Conservation (phyloP, 2,329 filamentous ascomycete genomes). For the Penicillium sclerotiorum region DNA sequence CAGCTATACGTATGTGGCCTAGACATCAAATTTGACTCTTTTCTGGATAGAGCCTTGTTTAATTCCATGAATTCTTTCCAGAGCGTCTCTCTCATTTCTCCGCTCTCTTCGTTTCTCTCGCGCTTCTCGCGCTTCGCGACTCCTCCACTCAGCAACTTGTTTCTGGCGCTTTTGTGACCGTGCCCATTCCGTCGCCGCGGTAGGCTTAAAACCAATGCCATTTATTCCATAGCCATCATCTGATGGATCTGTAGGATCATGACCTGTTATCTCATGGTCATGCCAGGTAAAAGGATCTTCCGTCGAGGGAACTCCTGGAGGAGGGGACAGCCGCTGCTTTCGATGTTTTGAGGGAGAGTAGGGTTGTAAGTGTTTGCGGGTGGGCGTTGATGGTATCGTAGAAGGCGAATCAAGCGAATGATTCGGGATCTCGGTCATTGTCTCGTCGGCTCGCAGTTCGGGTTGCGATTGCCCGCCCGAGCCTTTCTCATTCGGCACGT, state of each 20-base stretch:
- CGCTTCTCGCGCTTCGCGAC: constrained; percentile 61
- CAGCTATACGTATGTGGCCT: constrained; percentile 10
- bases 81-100: constrained; percentile 38
- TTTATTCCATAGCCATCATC: constrained; percentile 68
- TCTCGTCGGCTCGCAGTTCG: not conserved
- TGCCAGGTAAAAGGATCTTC: constrained; percentile 54
- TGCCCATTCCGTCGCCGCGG: constrained; percentile 60
- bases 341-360: constrained; percentile 26
- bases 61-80: constrained; percentile 30
- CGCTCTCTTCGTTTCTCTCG: constrained; percentile 59
- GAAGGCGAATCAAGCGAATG: constrained; percentile 19
- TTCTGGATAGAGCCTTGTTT: constrained; percentile 39
- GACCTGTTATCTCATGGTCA: constrained; percentile 64
- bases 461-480: constrained; percentile 1
- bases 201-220: constrained; percentile 65
- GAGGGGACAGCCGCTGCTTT: constrained; percentile 37
- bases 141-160: constrained; percentile 63
- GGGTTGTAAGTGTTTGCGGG: constrained; percentile 28
- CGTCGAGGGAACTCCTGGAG: constrained; percentile 26
- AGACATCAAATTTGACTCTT: constrained; percentile 45
- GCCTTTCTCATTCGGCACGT: constrained; percentile 8
- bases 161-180: constrained; percentile 59
- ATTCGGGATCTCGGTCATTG: constrained; percentile 5
- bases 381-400: constrained; percentile 21
- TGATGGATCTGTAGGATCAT: constrained; percentile 57